Evolutionary conservation across 208 protist species (phyloP).

Genomic region (Trypanosoma mega): DNA sequence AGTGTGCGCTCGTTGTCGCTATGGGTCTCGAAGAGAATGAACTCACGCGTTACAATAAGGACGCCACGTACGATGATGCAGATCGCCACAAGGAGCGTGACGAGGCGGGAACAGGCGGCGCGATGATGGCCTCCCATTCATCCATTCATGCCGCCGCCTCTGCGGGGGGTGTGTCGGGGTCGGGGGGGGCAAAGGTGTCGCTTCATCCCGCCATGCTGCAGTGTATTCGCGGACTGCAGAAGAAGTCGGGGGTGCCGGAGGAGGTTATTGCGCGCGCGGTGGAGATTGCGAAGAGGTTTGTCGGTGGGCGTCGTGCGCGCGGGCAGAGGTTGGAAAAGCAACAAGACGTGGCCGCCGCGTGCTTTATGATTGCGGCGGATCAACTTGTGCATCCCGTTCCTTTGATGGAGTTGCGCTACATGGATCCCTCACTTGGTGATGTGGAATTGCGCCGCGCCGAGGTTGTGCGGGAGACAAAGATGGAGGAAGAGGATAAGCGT

Average conservation of each 20-base stretch:
- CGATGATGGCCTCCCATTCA: background rate
- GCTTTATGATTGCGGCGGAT: conserved; percentile 69
- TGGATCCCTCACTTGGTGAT: conserved; percentile 58
- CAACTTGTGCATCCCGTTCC: conserved; percentile 53
- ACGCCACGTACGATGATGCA: conserved; percentile 69
- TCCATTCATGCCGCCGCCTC: background rate
- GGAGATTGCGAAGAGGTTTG: conserved; percentile 45
- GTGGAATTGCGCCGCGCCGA: conserved; percentile 55
- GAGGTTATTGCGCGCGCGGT: conserved; percentile 41
- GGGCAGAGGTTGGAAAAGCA: conserved; percentile 47
- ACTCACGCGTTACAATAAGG: conserved; percentile 64
- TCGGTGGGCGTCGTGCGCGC: conserved; percentile 51
- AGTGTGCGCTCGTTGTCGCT: conserved; percentile 70
- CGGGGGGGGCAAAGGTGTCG: conserved; percentile 28
- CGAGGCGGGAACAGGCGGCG: conserved; percentile 3
- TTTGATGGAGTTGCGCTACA: conserved; percentile 50
- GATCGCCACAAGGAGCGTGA: conserved; percentile 38
- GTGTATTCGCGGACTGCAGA: conserved; percentile 50
- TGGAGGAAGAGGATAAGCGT: conserved; percentile 33
- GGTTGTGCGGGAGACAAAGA: conserved; percentile 37
- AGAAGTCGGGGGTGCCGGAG: conserved; percentile 41
- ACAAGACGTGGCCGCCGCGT: conserved; percentile 60
- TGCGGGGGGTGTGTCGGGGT: conserved; percentile 2
- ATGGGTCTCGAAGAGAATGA: conserved; percentile 81
- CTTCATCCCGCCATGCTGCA: conserved; percentile 49